Evolutionary conservation across 208 protist species (phyloP).

Genomic region (Acanthamoeba healyi): DNA sequence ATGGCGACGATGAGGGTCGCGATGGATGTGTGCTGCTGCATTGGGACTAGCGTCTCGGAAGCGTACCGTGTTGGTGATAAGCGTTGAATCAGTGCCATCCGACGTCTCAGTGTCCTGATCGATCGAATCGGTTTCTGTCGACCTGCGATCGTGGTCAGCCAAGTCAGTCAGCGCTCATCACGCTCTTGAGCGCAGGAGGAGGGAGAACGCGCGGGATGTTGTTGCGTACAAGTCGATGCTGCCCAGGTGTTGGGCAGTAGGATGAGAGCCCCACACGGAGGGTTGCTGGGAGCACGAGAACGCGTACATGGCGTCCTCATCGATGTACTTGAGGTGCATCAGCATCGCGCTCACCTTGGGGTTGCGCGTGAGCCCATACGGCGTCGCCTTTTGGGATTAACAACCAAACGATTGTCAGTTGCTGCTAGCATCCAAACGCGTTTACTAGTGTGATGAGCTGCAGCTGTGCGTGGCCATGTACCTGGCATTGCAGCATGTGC

Average conservation of each 20-base stretch:
- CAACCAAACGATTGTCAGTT: too few relatives aligned
- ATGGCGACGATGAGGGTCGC: too few relatives aligned
- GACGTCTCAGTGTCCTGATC: constrained; percentile 8
- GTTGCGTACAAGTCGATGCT: neutral
- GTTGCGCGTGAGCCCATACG: neutral
- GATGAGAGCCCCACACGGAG: neutral
- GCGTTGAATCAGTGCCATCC: constrained; percentile 17
- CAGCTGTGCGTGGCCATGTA: neutral
- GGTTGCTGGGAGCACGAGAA: constrained; percentile 39
- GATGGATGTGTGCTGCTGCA: too few relatives aligned
- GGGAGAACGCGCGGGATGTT: neutral
- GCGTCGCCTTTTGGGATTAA: constrained; percentile 1
- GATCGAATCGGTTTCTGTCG: neutral
- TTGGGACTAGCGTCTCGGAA: too few relatives aligned
- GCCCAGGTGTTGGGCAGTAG: neutral
- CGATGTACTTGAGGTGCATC: constrained; percentile 41
- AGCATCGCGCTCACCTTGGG: neutral
- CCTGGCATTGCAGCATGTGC: constrained; percentile 34
- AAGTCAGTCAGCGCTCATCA: neutral
- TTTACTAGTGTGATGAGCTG: neutral
- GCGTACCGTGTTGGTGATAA: neutral
- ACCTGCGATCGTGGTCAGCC: neutral
- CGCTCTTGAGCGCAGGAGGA: neutral
- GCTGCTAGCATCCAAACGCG: too few relatives aligned
- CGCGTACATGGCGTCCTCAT: constrained; percentile 23